These are phyloP conservation scores for Volutella citrinella DNA, from an alignment of 2,329 filamentous ascomycete genomes.

Conservation along the genomic window DNA sequence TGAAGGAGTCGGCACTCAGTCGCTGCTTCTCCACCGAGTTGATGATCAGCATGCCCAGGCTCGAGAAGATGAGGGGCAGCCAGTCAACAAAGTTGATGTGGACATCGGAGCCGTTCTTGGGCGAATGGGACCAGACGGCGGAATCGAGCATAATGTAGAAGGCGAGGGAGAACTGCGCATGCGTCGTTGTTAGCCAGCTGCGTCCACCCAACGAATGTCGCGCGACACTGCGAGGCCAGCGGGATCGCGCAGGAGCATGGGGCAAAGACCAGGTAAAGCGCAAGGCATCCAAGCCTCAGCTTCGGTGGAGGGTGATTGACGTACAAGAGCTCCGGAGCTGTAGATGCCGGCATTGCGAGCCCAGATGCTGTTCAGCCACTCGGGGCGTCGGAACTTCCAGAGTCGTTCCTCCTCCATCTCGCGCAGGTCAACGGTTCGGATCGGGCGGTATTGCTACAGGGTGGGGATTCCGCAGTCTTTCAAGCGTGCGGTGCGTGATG, in stretches of 20 bases:
- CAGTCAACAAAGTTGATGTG: slow-evolving; percentile 69
- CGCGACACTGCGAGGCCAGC: too few species aligned
- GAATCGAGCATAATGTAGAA: slow-evolving; percentile 68
- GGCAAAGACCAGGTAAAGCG: slow-evolving; percentile 2
- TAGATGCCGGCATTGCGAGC: slow-evolving; percentile 64
- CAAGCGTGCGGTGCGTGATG: too few species aligned
- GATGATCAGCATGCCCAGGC: slow-evolving; percentile 68
- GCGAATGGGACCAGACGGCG: slow-evolving; percentile 63
- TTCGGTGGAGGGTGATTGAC: too few species aligned
- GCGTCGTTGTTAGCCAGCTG: slow-evolving; percentile 12
- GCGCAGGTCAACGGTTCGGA: too few species aligned
- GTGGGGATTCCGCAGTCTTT: too few species aligned
- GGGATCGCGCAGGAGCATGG: too few species aligned
- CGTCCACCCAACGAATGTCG: too few species aligned
- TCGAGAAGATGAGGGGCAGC: slow-evolving; percentile 65
- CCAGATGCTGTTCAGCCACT: slow-evolving; percentile 64
- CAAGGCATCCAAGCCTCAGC: too few species aligned
- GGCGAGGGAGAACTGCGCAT: slow-evolving; percentile 57
- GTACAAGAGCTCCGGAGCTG: slow-evolving; percentile 58
- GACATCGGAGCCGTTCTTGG: slow-evolving; percentile 54
- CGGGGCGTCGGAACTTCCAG: slow-evolving; percentile 64
- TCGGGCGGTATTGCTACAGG: too few species aligned
- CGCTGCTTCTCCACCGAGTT: slow-evolving; percentile 67
- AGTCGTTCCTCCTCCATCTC: slow-evolving; percentile 64
- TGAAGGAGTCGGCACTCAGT: slow-evolving; percentile 60